phyloP scores from a whole-genome alignment of 1,284 basidiomycete genomes.

The Rhodotorula sp. region DNA sequence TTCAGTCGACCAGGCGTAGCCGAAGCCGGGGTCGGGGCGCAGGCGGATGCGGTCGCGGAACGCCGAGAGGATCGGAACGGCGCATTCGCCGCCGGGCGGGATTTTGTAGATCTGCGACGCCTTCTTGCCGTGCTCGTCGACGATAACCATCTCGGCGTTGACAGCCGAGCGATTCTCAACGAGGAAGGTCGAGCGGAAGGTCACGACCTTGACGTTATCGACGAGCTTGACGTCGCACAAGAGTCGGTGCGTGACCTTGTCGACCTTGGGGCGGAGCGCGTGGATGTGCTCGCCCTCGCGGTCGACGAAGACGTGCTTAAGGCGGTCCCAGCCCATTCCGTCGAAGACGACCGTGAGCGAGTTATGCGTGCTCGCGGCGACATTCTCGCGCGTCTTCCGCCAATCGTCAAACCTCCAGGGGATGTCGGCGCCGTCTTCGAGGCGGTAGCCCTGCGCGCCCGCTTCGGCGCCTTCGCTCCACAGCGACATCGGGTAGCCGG shows the following conservation, averaged over 20 bases:
- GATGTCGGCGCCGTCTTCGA: slow-evolving; percentile 70
- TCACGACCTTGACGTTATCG: slow-evolving; percentile 94
- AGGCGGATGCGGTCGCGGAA: slow-evolving; percentile 80
- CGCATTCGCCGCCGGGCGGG: slow-evolving; percentile 81
- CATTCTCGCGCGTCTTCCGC: slow-evolving; percentile 89
- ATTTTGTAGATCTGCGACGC: slow-evolving; percentile 82
- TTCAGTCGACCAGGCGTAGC: slow-evolving; percentile 90
- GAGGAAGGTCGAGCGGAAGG: slow-evolving; percentile 89
- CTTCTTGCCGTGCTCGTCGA: slow-evolving; percentile 79
- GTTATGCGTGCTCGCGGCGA: slow-evolving; percentile 75
- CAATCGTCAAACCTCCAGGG: slow-evolving; percentile 99
- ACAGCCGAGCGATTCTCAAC: slow-evolving; percentile 91
- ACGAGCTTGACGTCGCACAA: slow-evolving; percentile 88
- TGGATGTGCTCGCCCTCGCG: slow-evolving; percentile 91
- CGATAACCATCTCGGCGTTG: slow-evolving; percentile 87
- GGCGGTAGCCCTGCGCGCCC: slow-evolving; percentile 39
- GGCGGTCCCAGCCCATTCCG: slow-evolving; percentile 86
- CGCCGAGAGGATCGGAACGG: slow-evolving; percentile 89
- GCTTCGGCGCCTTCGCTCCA: slow-evolving; percentile 47
- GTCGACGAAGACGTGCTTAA: slow-evolving; percentile 88
- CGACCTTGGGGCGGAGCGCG: slow-evolving; percentile 74
- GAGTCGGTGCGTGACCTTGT: slow-evolving; percentile 77
- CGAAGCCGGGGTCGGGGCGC: slow-evolving; percentile 93
- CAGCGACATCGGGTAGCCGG: slow-evolving; percentile 66
- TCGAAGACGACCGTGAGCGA: slow-evolving; percentile 80